Conservation (phyloP, 805 yeast species). For the Candida methanosorbosa region DNA sequence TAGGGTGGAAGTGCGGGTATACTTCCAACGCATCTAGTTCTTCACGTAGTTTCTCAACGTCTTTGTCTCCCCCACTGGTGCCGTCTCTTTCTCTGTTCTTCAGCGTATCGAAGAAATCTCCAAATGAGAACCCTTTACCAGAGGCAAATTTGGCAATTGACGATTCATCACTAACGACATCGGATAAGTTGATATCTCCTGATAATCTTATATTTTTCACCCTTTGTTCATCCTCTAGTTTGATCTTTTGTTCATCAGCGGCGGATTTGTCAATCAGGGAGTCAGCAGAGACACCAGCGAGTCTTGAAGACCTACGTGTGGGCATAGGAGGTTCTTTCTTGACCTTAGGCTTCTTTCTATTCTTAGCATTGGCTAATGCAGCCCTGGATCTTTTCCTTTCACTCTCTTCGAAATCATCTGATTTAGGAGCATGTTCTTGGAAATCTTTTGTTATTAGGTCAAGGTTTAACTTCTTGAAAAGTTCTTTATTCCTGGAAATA, state of each 20-base stretch:
- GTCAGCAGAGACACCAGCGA: constrained; percentile 54
- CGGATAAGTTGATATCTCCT: constrained; percentile 59
- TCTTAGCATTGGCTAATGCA: constrained; percentile 13
- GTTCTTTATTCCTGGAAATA: constrained; percentile 74
- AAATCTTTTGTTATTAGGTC: constrained; percentile 48
- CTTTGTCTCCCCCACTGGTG: constrained; percentile 20
- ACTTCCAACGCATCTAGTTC: constrained; percentile 44
- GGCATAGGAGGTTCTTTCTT: constrained; percentile 35
- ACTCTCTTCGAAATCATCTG: background rate
- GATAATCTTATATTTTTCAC: constrained; percentile 49
- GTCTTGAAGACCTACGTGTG: constrained; percentile 65
- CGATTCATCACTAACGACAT: constrained; percentile 30
- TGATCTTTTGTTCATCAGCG: constrained; percentile 28
- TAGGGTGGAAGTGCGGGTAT: constrained; percentile 53
- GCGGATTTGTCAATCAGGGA: constrained; percentile 38
- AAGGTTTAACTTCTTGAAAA: constrained; percentile 63
- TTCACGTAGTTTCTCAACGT: constrained; percentile 39
- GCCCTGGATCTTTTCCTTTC: no score
- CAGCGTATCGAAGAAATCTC: constrained; percentile 59
- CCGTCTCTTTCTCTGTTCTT: constrained; percentile 20
- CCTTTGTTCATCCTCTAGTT: constrained; percentile 26
- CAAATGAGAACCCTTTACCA: constrained; percentile 52
- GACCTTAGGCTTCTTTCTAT: constrained; percentile 21
- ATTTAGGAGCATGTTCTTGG: constrained; percentile 29
- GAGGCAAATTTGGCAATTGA: constrained; percentile 21